A percentile compares a stretch with the other conserved stretches of the same genome.
These are phyloP conservation scores for Penicillium mononematosum DNA, from an alignment of 495 filamentous ascomycete species.

Conservation along the genomic window DNA sequence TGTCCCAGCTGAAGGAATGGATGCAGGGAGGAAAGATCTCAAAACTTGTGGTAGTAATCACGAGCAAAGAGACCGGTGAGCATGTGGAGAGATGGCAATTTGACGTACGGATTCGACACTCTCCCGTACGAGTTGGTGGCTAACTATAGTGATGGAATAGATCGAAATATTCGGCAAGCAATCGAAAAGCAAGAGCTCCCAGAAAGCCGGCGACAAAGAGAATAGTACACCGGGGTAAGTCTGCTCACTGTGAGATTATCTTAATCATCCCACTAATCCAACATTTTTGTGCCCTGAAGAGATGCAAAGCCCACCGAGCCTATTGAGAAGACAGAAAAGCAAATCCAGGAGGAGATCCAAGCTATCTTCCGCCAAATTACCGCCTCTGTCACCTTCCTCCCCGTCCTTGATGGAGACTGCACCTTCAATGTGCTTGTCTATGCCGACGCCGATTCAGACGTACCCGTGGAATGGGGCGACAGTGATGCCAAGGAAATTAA, in stretches of 20 bases:
- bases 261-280: slow-evolving; percentile 8
- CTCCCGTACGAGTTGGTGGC: slow-evolving; percentile 1
- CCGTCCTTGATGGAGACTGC: slow-evolving; percentile 87
- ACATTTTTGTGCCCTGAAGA: slow-evolving; percentile 19
- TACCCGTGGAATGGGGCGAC: slow-evolving; percentile 98
- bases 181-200: slow-evolving; percentile 51
- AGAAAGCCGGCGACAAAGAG: slow-evolving; percentile 58
- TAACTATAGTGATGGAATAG: slow-evolving; percentile 29
- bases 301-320: slow-evolving; percentile 35
- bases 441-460: slow-evolving; percentile 93
- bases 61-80: slow-evolving; percentile 93
- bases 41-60: slow-evolving; percentile 94
- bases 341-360: slow-evolving; percentile 94
- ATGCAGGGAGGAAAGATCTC: slow-evolving; percentile 94
- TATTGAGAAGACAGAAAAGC: slow-evolving; percentile 79
- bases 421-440: slow-evolving; percentile 99
- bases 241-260: neutral
- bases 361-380: slow-evolving; percentile 97
- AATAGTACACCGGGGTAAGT: slow-evolving; percentile 58
- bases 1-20: slow-evolving; percentile 94
- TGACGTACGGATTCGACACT: slow-evolving; percentile 59
- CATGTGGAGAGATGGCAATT: slow-evolving; percentile 98
- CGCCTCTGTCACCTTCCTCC: slow-evolving; percentile 93
- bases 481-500: slow-evolving; percentile 97
- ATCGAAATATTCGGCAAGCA: slow-evolving; percentile 68